Conservation (phyloP, 768 basidiomycete species). For the Suillus tomentosus region DNA sequence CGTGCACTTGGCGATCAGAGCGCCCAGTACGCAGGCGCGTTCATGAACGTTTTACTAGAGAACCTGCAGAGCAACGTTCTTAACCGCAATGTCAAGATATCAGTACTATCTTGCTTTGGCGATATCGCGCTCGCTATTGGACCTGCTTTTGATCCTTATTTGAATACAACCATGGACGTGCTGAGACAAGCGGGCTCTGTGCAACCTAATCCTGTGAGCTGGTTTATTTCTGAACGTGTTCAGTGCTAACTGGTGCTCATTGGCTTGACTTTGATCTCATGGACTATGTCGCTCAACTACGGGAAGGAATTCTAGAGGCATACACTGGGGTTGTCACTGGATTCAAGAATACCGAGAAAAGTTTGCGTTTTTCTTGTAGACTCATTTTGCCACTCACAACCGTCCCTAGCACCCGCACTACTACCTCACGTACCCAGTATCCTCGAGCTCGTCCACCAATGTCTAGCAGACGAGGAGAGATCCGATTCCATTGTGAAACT, state of each 20-base stretch:
- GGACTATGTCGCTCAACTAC: too few relatives aligned
- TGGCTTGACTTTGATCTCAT: too few relatives aligned
- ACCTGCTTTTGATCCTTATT: constrained; percentile 81
- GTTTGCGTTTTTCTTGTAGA: constrained; percentile 36
- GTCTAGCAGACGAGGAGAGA: constrained; percentile 79
- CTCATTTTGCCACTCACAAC: constrained; percentile 6
- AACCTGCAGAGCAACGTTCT: constrained; percentile 89
- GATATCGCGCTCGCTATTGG: constrained; percentile 95
- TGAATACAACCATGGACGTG: constrained; percentile 89
- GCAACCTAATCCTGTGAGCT: constrained; percentile 80
- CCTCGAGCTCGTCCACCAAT: constrained; percentile 79
- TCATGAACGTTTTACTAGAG: constrained; percentile 92
- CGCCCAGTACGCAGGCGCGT: constrained; percentile 77
- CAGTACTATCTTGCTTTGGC: constrained; percentile 94
- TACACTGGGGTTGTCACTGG: constrained; percentile 94
- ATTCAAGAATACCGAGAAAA: constrained; percentile 80
- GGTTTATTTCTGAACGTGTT: background rate
- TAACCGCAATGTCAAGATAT: constrained; percentile 93
- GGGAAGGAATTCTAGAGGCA: too few relatives aligned
- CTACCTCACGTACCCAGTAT: constrained; percentile 73
- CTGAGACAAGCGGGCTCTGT: constrained; percentile 88
- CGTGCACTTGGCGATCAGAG: constrained; percentile 88
- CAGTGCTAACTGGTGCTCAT: too few relatives aligned
- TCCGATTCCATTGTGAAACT: constrained; percentile 76
- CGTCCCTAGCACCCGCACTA: constrained; percentile 36